phyloP scores from a whole-genome alignment of 768 basidiomycete species.

The Rhodotorula graminis region DNA sequence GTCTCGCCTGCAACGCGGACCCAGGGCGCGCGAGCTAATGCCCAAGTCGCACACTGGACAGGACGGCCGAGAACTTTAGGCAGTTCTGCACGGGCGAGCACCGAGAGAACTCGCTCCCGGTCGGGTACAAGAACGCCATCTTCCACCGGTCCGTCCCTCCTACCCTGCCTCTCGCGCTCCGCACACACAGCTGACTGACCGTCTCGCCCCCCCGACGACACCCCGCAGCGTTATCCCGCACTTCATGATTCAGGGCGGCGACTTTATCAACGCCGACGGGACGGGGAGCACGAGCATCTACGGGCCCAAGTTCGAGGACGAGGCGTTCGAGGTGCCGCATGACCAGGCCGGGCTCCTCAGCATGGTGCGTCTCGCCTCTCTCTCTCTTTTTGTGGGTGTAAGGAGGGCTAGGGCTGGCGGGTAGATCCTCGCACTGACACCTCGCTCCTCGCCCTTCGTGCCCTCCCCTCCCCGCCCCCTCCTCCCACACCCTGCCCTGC shows the following conservation, averaged over 20 bases:
- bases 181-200: constrained; percentile 77
- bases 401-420: too few relatives aligned
- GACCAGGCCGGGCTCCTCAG: constrained; percentile 77
- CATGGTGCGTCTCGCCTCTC: constrained; percentile 58
- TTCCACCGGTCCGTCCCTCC: constrained; percentile 32
- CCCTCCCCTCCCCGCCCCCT: too few relatives aligned
- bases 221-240: constrained; percentile 50
- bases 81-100: constrained; percentile 97
- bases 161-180: background rate
- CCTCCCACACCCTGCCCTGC: too few relatives aligned
- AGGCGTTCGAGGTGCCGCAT: constrained; percentile 91
- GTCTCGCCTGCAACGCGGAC: too few relatives aligned
- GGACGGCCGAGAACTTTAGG: constrained; percentile 96
- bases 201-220: constrained; percentile 57
- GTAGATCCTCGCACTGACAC: too few relatives aligned
- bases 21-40: background rate
- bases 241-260: constrained; percentile 78
- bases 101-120: constrained; percentile 54
- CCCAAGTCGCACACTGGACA: constrained; percentile 43
- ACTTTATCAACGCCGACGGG: constrained; percentile 90
- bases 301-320: constrained; percentile 88
- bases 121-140: constrained; percentile 40
- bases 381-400: background rate
- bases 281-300: constrained; percentile 97
- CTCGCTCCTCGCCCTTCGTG: background rate